phyloP scores from a whole-genome alignment of 495 filamentous ascomycete species.

The Aspergillus coremiiformis region DNA sequence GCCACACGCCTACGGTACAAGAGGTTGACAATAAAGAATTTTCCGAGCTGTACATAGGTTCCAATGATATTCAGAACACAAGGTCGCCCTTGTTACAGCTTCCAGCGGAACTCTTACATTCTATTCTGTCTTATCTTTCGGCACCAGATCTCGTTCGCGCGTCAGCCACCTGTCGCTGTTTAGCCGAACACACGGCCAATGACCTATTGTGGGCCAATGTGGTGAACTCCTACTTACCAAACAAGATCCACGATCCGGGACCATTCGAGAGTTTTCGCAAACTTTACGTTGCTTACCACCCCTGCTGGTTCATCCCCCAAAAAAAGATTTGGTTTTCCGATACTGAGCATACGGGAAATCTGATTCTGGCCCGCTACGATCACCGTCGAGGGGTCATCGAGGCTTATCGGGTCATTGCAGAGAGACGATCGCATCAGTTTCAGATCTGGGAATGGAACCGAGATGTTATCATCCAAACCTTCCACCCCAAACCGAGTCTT shows the following conservation, averaged over 20 bases:
- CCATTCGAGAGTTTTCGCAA: constrained; percentile 56
- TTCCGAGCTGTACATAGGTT: not conserved
- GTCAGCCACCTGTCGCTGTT: constrained; percentile 46
- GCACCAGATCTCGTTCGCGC: constrained; percentile 49
- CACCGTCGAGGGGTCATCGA: constrained; percentile 66
- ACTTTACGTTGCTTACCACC: constrained; percentile 66
- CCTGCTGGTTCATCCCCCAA: constrained; percentile 75
- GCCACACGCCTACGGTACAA: constrained; percentile 5
- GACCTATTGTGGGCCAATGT: constrained; percentile 58
- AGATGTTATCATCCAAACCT: constrained; percentile 66
- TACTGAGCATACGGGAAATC: constrained; percentile 54
- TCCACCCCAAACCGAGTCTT: constrained; percentile 59
- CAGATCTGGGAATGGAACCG: constrained; percentile 56
- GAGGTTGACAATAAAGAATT: constrained; percentile 3
- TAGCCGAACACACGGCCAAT: constrained; percentile 44
- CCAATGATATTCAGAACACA: not conserved
- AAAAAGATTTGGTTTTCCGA: constrained; percentile 85
- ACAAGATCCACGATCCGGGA: constrained; percentile 36
- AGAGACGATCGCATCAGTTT: constrained; percentile 42
- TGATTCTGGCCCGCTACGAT: constrained; percentile 70
- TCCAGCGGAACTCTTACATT: constrained; percentile 56
- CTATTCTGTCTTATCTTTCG: constrained; percentile 53
- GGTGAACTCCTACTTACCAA: constrained; percentile 55
- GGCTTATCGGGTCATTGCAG: constrained; percentile 67
- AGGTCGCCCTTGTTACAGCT: constrained; percentile 37